phyloP scores from a whole-genome alignment of 352 stramenopile species.

The Phytopythium sindhum region DNA sequence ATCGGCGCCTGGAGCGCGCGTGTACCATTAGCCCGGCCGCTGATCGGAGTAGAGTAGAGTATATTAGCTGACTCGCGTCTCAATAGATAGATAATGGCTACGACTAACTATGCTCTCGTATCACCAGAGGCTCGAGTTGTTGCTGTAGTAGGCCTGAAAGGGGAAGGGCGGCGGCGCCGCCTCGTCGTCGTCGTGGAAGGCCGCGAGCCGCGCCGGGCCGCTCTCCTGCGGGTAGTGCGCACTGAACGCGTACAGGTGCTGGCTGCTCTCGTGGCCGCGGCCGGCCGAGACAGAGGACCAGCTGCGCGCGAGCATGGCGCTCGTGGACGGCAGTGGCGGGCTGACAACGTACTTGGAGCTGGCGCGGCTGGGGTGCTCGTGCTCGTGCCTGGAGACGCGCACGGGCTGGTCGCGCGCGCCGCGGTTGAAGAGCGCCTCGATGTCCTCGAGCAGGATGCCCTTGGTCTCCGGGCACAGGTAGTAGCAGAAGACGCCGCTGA shows the following conservation, averaged over 20 bases:
- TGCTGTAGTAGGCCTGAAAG: slow-evolving; percentile 2
- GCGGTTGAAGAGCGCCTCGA: slow-evolving; percentile 45
- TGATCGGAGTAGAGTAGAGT: slow-evolving; percentile 5
- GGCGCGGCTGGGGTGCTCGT: slow-evolving; percentile 13
- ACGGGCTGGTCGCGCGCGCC: slow-evolving; percentile 26
- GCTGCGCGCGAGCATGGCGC: slow-evolving; percentile 16
- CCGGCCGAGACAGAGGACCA: slow-evolving; percentile 12
- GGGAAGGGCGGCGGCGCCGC: slow-evolving; percentile 7
- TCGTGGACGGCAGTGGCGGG: slow-evolving; percentile 18
- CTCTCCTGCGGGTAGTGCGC: slow-evolving; percentile 8
- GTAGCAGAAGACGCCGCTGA: slow-evolving; percentile 42
- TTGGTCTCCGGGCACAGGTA: slow-evolving; percentile 52
- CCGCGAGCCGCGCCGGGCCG: background rate
- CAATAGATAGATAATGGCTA: slow-evolving; percentile 5
- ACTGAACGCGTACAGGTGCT: slow-evolving; percentile 1
- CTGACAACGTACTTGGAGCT: slow-evolving; percentile 3
- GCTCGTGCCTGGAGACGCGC: slow-evolving; percentile 19
- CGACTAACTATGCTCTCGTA: no score
- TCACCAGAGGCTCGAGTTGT: slow-evolving; percentile 5
- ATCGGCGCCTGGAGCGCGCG: no score
- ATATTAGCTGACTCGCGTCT: slow-evolving; percentile 5
- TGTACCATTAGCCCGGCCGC: no score
- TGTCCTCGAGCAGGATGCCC: slow-evolving; percentile 50
- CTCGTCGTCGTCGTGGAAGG: slow-evolving; percentile 4
- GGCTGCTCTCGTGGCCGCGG: background rate